These are phyloP conservation scores for Aspergillus novofumigatus DNA, from an alignment of 2,329 filamentous ascomycete species.

Conservation along the genomic window DNA sequence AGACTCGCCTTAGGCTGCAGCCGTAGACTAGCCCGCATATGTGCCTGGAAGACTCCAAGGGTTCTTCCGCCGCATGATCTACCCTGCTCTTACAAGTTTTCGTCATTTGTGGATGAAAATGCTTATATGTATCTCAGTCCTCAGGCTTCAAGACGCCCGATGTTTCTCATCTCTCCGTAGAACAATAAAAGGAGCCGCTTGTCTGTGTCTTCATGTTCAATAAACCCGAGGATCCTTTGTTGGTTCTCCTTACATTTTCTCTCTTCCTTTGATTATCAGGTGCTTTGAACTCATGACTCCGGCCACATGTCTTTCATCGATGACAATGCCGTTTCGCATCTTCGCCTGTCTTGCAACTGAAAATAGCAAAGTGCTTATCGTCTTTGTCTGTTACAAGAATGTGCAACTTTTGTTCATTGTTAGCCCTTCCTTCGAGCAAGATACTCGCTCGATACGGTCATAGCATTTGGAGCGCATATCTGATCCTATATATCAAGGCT, in stretches of 20 bases:
- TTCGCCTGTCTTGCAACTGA: conserved; percentile 1
- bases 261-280: conserved; percentile 18
- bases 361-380: conserved; percentile 7
- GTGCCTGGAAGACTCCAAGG: background rate
- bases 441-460: background rate
- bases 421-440: conserved; percentile 8
- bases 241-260: background rate
- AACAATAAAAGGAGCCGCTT: background rate
- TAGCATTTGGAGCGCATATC: background rate
- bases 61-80: background rate
- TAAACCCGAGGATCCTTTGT: background rate
- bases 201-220: background rate
- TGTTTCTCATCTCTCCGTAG: background rate
- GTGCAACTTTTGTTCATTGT: conserved; percentile 8
- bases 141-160: background rate
- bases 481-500: conserved; percentile 4
- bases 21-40: background rate
- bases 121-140: background rate
- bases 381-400: conserved; percentile 9
- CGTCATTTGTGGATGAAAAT: background rate
- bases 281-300: conserved; percentile 24
- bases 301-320: conserved; percentile 19
- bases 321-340: conserved; percentile 10
- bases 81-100: background rate
- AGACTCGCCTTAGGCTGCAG: background rate